phyloP scores from a whole-genome alignment of 148 eudicot genomes.

The Heliamphora exappendiculata region DNA sequence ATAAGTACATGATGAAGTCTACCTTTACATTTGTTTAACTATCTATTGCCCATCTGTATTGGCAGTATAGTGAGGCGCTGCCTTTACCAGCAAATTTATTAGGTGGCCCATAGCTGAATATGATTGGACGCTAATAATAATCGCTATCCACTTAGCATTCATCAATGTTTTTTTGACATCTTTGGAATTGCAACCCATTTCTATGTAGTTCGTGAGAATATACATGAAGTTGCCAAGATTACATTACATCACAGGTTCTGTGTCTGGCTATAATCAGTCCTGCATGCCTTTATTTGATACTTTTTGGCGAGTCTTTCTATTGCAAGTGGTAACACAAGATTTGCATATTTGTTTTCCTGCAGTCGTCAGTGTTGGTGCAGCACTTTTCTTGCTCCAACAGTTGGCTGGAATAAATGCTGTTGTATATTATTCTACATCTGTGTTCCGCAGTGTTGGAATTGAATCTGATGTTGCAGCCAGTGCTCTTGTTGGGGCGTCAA shows the following conservation, averaged over 20 bases:
- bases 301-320: not conserved
- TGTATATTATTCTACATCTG: slow-evolving; percentile 90
- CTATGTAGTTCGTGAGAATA: not conserved
- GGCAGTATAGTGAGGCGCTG: not conserved
- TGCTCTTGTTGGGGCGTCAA: slow-evolving; percentile 92
- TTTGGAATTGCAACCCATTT: slow-evolving; percentile 9
- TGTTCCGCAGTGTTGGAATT: slow-evolving; percentile 92
- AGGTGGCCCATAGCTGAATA: not conserved
- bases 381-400: slow-evolving; percentile 96
- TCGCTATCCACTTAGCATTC: not conserved
- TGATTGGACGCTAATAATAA: not conserved
- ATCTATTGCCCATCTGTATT: not conserved
- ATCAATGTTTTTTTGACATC: not conserved
- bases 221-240: not conserved
- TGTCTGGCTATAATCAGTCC: not conserved
- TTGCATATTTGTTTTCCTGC: slow-evolving; percentile 21
- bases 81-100: not conserved
- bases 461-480: slow-evolving; percentile 98
- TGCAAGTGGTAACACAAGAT: not conserved
- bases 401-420: slow-evolving; percentile 97
- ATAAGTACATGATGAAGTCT: not conserved
- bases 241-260: not conserved
- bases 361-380: slow-evolving; percentile 97
- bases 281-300: not conserved
- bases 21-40: not conserved